These are phyloP conservation scores for Fusarium xylarioides DNA, from an alignment of 2,329 filamentous ascomycete species.

Conservation along the genomic window DNA sequence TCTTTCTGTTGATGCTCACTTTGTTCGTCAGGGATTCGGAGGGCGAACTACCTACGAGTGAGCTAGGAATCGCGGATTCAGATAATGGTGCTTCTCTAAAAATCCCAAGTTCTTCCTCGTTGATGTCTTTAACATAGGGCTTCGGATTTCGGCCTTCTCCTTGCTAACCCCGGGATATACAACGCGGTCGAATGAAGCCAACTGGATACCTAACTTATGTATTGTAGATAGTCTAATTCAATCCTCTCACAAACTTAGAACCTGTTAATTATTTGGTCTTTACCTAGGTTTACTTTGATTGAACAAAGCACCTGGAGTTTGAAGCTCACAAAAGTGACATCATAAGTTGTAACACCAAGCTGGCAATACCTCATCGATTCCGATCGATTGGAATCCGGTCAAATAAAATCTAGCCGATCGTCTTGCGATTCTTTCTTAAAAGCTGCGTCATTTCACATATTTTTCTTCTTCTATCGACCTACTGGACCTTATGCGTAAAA, in stretches of 20 bases:
- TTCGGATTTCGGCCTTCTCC: not conserved
- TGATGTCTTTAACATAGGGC: not conserved
- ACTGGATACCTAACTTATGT: not conserved
- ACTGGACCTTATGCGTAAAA: not conserved
- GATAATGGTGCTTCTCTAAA: not conserved
- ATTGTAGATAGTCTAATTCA: not conserved
- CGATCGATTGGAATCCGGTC: slow-evolving; percentile 4
- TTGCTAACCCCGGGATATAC: not conserved
- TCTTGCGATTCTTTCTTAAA: not conserved
- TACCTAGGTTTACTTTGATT: not conserved
- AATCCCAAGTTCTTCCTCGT: not conserved
- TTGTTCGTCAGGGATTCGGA: not conserved
- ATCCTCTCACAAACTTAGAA: not conserved
- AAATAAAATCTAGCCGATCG: not conserved
- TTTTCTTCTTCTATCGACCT: not conserved
- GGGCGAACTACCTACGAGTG: not conserved
- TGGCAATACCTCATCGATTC: slow-evolving; percentile 27
- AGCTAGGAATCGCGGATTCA: not conserved
- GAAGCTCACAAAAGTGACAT: slow-evolving; percentile 29
- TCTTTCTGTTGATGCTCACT: not conserved
- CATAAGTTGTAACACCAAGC: slow-evolving; percentile 21
- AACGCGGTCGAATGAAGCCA: not conserved
- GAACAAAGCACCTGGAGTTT: not conserved
- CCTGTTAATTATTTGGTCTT: not conserved
- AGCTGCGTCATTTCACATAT: not conserved